Base-by-base conservation (phyloP, 129 eudicot species). In the Artemisia argyi region DNA sequence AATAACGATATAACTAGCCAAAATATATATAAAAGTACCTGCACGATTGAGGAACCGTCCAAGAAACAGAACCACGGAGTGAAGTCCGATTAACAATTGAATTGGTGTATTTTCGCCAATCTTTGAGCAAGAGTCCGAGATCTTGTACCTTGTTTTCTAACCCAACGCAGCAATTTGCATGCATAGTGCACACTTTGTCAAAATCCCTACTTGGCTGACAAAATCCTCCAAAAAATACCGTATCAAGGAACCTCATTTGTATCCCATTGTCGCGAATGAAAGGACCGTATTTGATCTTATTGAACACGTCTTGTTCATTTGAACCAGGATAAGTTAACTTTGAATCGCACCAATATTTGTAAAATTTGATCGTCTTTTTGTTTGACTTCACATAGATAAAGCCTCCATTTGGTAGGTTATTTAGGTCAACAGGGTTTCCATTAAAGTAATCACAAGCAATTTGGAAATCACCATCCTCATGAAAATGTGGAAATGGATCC, bases 301-400 rank as follows among this genome's bases (percentile, higher is more conserved):
- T 82, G 15, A 91, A 75, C 48, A 88, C 97, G 51, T 91, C 90
- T 71, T 91, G 96, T 24, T 88, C 92, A 17, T 88, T 89, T 26
- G 83, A 24, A 15, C 81, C 72, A 1, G 97, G 91, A 66, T 75
- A 87, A 8, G 2, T 74, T 15, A 67, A 10, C 66, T 88, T 69
- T 1, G 90, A 84, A 24, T 72, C 54, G 63, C 69, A 80, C 96
- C 97, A 91, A 30, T 72, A 88, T 35, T 82, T 82, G 77, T 91
- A 91, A 24, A 91, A 86, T 16, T 73, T 14, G 15, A 79, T 80
- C 0, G 97, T 85, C 14, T 59, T 67, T 2, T 54, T 69, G 74
- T 77, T 87, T 42, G 97, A 85, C 22, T 20, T 20, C 22, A 20
- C 22, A 20, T 20, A 20, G 22, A 20, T 20, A 20, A 20, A 20